Conservation (phyloP, 2,329 filamentous ascomycete genomes). For the Trichophaea hybrida region DNA sequence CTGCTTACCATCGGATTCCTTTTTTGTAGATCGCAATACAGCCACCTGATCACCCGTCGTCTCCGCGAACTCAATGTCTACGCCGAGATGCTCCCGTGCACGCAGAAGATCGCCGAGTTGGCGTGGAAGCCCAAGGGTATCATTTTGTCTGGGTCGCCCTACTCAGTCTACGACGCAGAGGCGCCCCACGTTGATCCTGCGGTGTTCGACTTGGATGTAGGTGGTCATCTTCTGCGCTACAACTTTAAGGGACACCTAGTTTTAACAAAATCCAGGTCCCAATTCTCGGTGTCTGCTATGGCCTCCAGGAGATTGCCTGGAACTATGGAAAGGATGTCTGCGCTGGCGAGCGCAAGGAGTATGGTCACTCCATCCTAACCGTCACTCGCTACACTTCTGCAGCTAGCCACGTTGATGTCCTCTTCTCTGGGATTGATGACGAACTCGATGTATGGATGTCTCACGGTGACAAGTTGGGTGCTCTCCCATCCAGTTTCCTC, state of each 20-base stretch:
- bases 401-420: slow-evolving; percentile 52
- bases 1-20: neutral
- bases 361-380: slow-evolving; percentile 54
- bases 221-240: neutral
- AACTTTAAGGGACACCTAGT: neutral
- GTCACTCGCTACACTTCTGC: slow-evolving; percentile 43
- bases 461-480: slow-evolving; percentile 71
- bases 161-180: slow-evolving; percentile 67
- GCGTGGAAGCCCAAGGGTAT: slow-evolving; percentile 71
- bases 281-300: slow-evolving; percentile 49
- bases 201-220: slow-evolving; percentile 58
- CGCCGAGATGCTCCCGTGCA: slow-evolving; percentile 79
- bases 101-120: slow-evolving; percentile 63
- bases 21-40: slow-evolving; percentile 44
- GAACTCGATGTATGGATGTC: slow-evolving; percentile 66
- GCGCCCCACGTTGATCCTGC: slow-evolving; percentile 69
- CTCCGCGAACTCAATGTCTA: slow-evolving; percentile 69
- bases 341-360: slow-evolving; percentile 53
- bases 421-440: slow-evolving; percentile 64
- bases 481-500: slow-evolving; percentile 57
- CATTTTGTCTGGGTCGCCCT: slow-evolving; percentile 58
- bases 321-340: slow-evolving; percentile 48
- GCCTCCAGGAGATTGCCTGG: slow-evolving; percentile 60
- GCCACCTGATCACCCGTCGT: slow-evolving; percentile 59
- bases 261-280: slow-evolving; percentile 28